Evolutionary conservation across 306 rosid species (phyloP).

Genomic region (Citrullus mucosospermus): DNA sequence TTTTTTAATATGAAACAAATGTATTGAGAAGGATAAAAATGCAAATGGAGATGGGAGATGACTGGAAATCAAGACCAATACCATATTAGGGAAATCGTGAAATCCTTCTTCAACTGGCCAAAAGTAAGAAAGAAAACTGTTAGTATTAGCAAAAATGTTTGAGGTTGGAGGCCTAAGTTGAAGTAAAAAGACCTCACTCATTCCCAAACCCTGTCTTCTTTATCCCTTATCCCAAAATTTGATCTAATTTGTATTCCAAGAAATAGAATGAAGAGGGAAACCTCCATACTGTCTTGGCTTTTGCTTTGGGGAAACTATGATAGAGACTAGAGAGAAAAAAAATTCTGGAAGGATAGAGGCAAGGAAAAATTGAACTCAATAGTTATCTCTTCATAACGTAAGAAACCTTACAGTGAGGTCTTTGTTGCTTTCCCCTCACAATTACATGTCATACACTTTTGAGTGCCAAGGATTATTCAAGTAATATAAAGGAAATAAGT

Average conservation of each 20-base stretch:
- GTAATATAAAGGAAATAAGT: not conserved
- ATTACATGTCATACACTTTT: not conserved
- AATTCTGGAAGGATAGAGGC: not conserved
- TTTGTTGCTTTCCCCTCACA: not conserved
- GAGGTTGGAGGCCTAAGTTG: not conserved
- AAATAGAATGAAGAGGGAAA: not conserved
- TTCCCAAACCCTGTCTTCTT: not conserved
- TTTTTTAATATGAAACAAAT: not conserved
- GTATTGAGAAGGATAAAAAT: not conserved
- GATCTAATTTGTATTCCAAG: not conserved
- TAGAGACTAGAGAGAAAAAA: not conserved
- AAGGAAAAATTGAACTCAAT: not conserved
- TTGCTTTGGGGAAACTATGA: not conserved
- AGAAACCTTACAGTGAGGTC: not conserved
- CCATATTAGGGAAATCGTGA: not conserved
- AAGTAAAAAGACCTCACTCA: not conserved
- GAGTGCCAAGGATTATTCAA: not conserved
- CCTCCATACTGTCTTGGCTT: not conserved
- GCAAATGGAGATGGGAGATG: not conserved
- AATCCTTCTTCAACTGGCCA: not conserved
- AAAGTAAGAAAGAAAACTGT: not conserved
- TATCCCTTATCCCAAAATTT: not conserved
- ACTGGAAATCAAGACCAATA: not conserved
- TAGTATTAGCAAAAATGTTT: not conserved
- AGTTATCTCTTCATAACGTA: not conserved